Conservation (phyloP, 2,329 filamentous ascomycete genomes). For the Sporothrix luriei region DNA sequence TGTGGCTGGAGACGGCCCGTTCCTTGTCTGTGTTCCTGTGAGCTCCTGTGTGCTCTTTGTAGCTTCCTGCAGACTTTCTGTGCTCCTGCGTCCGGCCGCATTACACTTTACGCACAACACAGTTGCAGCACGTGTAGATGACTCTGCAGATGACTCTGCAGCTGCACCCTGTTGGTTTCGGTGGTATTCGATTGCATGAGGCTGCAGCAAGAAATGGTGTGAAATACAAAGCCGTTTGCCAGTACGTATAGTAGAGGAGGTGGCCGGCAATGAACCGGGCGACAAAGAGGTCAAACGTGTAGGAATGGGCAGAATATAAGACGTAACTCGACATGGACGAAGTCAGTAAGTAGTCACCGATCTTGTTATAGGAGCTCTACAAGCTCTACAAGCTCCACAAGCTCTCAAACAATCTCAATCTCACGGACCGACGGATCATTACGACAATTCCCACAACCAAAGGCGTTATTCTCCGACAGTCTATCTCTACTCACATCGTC, state of each 20-base stretch:
- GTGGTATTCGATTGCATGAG: neutral
- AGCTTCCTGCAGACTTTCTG: neutral
- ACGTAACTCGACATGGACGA: neutral
- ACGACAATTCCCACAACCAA: no score
- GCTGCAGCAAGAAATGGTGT: neutral
- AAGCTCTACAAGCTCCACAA: neutral
- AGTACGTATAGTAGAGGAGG: neutral
- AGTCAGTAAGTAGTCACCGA: neutral
- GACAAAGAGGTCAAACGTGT: neutral
- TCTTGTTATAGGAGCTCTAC: neutral
- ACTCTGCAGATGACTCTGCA: no score
- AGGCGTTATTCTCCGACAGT: no score
- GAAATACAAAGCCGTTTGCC: neutral
- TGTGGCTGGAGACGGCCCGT: conserved; percentile 11
- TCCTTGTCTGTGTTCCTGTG: neutral
- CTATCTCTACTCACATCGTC: no score
- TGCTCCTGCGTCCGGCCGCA: neutral
- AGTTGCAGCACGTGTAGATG: neutral
- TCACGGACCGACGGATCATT: no score
- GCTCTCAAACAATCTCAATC: no score
- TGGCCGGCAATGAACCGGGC: neutral
- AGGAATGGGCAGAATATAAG: neutral
- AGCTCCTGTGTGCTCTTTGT: neutral
- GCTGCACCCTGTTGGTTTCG: neutral
- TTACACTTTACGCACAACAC: neutral